A percentile compares a stretch with the other conserved stretches of the same genome.
Evolutionary conservation across 352 stramenopile genomes (phyloP).

Genomic region (Blastocystis sp.): DNA sequence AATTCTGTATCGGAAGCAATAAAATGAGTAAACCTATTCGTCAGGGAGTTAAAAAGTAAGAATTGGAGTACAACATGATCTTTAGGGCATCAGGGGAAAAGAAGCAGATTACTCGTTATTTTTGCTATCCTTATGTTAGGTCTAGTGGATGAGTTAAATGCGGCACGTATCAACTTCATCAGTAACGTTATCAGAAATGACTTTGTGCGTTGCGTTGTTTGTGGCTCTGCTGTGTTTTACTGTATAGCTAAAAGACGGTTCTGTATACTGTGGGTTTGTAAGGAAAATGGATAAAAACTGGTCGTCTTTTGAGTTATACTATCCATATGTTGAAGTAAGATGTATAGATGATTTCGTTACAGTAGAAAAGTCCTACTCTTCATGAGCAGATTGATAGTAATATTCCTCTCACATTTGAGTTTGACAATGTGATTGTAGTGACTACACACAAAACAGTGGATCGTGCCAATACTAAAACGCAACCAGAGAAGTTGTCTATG

Average conservation of each 20-base stretch:
- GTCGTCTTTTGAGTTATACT: not conserved
- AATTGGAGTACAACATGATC: not conserved
- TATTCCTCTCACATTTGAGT: not conserved
- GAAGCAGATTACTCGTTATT: not conserved
- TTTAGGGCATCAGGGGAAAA: not conserved
- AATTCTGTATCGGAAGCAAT: not conserved
- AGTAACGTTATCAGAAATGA: not conserved
- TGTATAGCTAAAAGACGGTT: constrained; percentile 10
- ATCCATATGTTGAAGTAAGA: constrained; percentile 6
- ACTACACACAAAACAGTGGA: not conserved
- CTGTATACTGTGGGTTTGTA: constrained; percentile 35
- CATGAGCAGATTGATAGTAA: not conserved
- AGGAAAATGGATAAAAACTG: not conserved
- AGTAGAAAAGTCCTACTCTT: not conserved
- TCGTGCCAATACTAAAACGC: not conserved
- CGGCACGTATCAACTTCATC: not conserved
- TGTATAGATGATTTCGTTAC: not conserved
- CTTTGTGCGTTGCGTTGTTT: constrained; percentile 3
- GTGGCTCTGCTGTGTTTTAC: not conserved
- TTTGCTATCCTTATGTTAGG: not conserved
- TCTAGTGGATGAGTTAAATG: constrained; percentile 34
- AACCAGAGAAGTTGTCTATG: constrained; percentile 31
- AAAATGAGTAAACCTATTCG: constrained; percentile 30
- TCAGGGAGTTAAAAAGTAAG: constrained; percentile 11
- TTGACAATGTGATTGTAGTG: not conserved